phyloP scores from a whole-genome alignment of 352 stramenopile genomes.

The Pythium aquatile region DNA sequence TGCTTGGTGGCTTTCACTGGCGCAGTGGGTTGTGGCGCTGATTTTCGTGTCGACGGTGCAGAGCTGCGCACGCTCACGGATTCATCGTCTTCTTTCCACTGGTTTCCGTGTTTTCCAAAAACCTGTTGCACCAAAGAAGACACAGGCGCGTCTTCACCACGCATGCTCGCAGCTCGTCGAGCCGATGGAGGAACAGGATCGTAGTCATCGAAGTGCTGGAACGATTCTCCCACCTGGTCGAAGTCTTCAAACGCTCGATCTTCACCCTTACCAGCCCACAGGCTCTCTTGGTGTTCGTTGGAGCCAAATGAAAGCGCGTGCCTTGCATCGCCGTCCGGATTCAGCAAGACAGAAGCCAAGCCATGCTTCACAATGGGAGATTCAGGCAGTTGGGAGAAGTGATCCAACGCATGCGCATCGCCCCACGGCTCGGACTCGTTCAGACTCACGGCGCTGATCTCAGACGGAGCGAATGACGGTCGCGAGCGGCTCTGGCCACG shows the following conservation, averaged over 20 bases:
- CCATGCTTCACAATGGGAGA: conserved; percentile 29
- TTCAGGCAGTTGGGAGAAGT: conserved; percentile 39
- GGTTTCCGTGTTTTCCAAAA: conserved; percentile 31
- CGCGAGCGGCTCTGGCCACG: not conserved
- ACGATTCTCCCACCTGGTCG: not conserved
- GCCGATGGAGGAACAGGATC: not conserved
- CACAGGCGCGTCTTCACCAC: conserved; percentile 30
- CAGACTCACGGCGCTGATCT: conserved; percentile 75
- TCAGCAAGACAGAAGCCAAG: conserved; percentile 12
- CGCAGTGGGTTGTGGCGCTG: not conserved
- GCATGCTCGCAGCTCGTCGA: not conserved
- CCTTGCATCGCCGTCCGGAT: not conserved
- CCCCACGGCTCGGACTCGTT: conserved; percentile 80
- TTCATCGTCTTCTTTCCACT: not conserved
- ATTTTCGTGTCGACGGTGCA: not conserved
- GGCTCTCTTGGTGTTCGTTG: not conserved
- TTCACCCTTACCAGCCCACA: conserved; percentile 7
- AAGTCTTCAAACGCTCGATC: conserved; percentile 4
- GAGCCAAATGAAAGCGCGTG: not conserved
- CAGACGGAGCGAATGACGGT: conserved; percentile 34
- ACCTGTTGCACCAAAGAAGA: conserved; percentile 61
- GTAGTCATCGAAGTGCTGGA: conserved; percentile 5
- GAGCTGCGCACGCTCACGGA: not conserved
- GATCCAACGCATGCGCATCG: conserved; percentile 27
- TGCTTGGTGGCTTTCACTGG: not conserved